Percentiles rank a stretch among this genome's conserved stretches.
Conservation (phyloP, 169 alveolate species). For the Nephromyces sp. region DNA sequence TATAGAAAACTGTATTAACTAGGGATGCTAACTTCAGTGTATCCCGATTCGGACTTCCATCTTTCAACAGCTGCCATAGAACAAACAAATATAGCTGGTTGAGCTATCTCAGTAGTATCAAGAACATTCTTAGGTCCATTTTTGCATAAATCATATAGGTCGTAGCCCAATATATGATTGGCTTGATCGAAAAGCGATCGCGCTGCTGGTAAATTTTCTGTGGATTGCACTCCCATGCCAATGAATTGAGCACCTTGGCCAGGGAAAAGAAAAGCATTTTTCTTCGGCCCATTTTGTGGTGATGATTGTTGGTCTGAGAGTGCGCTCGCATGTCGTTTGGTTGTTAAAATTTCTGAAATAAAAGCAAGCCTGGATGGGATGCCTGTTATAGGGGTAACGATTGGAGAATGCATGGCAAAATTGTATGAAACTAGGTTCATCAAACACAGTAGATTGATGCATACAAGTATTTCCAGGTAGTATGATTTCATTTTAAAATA, state of each 20-base stretch:
- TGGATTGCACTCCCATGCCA: conserved; percentile 41
- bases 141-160: conserved; percentile 33
- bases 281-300: too few species aligned
- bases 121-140: conserved; percentile 47
- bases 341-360: too few species aligned
- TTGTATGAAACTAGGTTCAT: too few species aligned
- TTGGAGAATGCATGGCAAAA: too few species aligned
- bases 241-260: conserved; percentile 52
- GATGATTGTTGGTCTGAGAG: too few species aligned
- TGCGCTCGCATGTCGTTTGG: too few species aligned
- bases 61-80: conserved; percentile 44
- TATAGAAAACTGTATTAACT: neutral
- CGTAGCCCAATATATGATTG: conserved; percentile 38
- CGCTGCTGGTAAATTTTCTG: conserved; percentile 28
- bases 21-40: conserved; percentile 25
- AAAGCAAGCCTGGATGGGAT: too few species aligned
- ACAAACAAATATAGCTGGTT: conserved; percentile 47
- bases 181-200: conserved; percentile 37
- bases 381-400: too few species aligned
- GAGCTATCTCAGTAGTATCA: conserved; percentile 39
- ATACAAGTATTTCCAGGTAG: too few species aligned
- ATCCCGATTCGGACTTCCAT: conserved; percentile 16
- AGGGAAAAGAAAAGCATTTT: conserved; percentile 44
- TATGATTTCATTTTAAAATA: too few species aligned
- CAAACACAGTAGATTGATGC: too few species aligned